A percentile compares a stretch with the other conserved stretches of the same genome.
These are phyloP conservation scores for Platanthera zijinensis DNA, from an alignment of 106 monocot species.

Conservation along the genomic window DNA sequence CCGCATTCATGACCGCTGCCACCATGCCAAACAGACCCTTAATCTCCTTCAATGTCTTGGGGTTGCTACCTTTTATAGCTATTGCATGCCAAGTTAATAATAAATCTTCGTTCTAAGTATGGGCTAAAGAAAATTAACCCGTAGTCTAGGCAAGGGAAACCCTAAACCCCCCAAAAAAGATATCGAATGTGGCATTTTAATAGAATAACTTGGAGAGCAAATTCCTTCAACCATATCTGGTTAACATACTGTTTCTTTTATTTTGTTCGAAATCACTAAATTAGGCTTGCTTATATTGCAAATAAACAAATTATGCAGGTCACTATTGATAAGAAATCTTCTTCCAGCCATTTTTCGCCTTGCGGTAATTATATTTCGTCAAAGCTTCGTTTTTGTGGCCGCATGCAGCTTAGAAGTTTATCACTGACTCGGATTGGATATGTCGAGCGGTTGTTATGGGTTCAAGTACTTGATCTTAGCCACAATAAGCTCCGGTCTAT, in stretches of 20 bases:
- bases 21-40: no score
- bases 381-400: not conserved
- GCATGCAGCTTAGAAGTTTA: slow-evolving; percentile 32
- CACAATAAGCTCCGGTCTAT: slow-evolving; percentile 77
- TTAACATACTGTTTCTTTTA: no score
- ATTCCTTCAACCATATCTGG: no score
- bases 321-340: slow-evolving; percentile 39
- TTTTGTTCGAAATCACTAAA: not conserved
- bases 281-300: not conserved
- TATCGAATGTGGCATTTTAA: no score
- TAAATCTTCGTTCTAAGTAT: no score
- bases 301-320: slow-evolving; percentile 33
- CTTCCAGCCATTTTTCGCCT: slow-evolving; percentile 29
- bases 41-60: no score
- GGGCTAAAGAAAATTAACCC: no score
- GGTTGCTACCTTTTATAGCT: not conserved
- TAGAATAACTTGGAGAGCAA: no score
- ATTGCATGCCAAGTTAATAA: not conserved
- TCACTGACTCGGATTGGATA: slow-evolving; percentile 75
- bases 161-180: no score
- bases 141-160: no score
- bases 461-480: slow-evolving; percentile 84
- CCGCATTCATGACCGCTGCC: no score
- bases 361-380: slow-evolving; percentile 15
- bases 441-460: slow-evolving; percentile 68